A percentile compares a stretch with the other conserved stretches of the same genome.
Evolutionary conservation across 768 basidiomycete genomes (phyloP).

Genomic region (Rhizopogon rudus): DNA sequence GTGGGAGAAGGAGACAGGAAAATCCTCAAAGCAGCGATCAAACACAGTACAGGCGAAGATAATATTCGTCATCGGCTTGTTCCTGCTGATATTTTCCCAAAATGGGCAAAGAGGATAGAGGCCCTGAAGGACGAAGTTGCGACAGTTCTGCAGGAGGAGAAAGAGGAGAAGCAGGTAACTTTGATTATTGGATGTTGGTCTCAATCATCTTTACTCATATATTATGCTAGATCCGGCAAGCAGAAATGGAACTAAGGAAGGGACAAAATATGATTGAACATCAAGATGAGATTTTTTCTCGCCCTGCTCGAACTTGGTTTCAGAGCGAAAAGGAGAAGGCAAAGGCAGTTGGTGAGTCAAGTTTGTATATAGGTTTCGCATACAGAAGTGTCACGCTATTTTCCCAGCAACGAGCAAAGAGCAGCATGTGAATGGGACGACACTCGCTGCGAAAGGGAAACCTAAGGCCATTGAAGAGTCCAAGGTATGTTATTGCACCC

Average conservation of each 20-base stretch:
- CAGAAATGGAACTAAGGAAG: slow-evolving; percentile 95
- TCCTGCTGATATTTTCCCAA: slow-evolving; percentile 65
- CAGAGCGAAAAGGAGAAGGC: slow-evolving; percentile 82
- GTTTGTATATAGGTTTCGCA: slow-evolving; percentile 1
- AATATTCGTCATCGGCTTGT: slow-evolving; percentile 87
- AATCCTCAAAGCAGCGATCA: slow-evolving; percentile 94
- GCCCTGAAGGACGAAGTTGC: slow-evolving; percentile 71
- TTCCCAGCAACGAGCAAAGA: slow-evolving; percentile 67
- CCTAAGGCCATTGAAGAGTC: slow-evolving; percentile 31
- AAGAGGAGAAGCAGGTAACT: slow-evolving; percentile 85
- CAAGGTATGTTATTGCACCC: slow-evolving; percentile 31
- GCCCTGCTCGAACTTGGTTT: slow-evolving; percentile 99
- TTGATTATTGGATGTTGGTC: background rate
- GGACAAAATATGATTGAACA: slow-evolving; percentile 96
- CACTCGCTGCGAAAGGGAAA: slow-evolving; percentile 32
- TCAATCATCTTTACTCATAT: slow-evolving; percentile 7
- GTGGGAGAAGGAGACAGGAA: slow-evolving; percentile 96
- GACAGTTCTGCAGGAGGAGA: slow-evolving; percentile 83
- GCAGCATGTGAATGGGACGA: slow-evolving; percentile 59
- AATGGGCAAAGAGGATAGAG: slow-evolving; percentile 67
- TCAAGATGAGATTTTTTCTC: slow-evolving; percentile 83
- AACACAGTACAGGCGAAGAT: slow-evolving; percentile 73
- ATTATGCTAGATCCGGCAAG: slow-evolving; percentile 62
- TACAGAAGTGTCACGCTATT: background rate
- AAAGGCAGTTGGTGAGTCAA: slow-evolving; percentile 64